phyloP scores from a whole-genome alignment of 1,284 basidiomycete genomes.

The Fomes fomentarius region DNA sequence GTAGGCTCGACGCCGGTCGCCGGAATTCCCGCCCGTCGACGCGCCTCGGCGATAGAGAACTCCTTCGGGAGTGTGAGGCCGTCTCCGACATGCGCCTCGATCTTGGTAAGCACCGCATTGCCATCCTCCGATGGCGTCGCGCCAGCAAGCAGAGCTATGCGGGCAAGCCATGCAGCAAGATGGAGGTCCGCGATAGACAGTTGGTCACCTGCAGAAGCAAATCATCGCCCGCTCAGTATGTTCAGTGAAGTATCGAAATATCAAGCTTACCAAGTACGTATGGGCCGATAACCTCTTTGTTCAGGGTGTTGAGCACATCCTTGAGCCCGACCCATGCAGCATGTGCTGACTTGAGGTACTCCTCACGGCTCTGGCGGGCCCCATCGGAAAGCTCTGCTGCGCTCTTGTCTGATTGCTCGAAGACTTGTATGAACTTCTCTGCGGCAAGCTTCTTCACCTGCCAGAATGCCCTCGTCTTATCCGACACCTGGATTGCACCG shows the following conservation, averaged over 20 bases:
- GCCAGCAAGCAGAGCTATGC: slow-evolving; percentile 61
- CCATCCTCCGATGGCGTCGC: slow-evolving; percentile 54
- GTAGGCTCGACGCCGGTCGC: slow-evolving; percentile 23
- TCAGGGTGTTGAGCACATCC: slow-evolving; percentile 48
- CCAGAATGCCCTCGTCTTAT: slow-evolving; percentile 66
- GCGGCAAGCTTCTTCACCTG: slow-evolving; percentile 51
- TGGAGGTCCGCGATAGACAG: slow-evolving; percentile 83
- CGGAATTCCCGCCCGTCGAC: slow-evolving; percentile 34
- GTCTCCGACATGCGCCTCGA: slow-evolving; percentile 54
- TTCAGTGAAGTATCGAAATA: neutral
- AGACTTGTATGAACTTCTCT: slow-evolving; percentile 48
- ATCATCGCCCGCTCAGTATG: neutral
- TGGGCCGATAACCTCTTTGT: slow-evolving; percentile 70
- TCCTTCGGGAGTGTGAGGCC: slow-evolving; percentile 51
- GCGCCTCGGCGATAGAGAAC: slow-evolving; percentile 36
- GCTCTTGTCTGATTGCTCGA: slow-evolving; percentile 46
- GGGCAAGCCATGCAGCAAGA: slow-evolving; percentile 76
- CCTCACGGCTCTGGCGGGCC: slow-evolving; percentile 35
- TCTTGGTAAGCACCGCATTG: slow-evolving; percentile 46
- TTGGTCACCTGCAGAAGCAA: slow-evolving; percentile 59
- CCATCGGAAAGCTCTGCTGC: slow-evolving; percentile 39
- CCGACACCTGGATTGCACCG: slow-evolving; percentile 53
- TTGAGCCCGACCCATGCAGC: slow-evolving; percentile 50
- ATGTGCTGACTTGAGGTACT: slow-evolving; percentile 39
- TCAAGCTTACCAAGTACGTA: slow-evolving; percentile 63